phyloP scores from a whole-genome alignment of 2,329 filamentous ascomycete genomes.

The Colletotrichum truncatum region DNA sequence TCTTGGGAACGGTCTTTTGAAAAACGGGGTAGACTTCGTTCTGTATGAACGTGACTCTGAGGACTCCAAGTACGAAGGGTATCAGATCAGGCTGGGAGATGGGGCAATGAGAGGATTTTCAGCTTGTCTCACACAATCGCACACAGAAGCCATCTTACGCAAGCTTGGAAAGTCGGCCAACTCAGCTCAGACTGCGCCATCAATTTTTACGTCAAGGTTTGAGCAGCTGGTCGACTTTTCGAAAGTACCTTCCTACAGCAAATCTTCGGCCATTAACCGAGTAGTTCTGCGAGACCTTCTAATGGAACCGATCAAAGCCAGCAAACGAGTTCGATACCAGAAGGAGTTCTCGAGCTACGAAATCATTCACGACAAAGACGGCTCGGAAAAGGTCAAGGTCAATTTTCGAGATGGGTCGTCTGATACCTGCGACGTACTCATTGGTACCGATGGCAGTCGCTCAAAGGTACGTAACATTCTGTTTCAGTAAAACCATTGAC shows the following conservation, averaged over 20 bases:
- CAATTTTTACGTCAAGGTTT: background rate
- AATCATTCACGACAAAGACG: background rate
- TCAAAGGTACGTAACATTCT: background rate
- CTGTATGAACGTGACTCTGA: background rate
- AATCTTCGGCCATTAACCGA: background rate
- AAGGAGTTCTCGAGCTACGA: background rate
- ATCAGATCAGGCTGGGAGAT: constrained; percentile 3
- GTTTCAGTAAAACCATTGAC: background rate
- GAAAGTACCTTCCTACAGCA: background rate
- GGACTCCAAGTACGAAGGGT: background rate
- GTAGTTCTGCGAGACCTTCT: background rate
- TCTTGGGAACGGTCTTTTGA: constrained; percentile 1
- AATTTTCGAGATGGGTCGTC: background rate
- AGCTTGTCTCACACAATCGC: background rate
- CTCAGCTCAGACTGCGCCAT: background rate
- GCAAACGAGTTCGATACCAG: background rate
- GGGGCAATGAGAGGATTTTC: background rate
- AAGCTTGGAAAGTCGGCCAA: background rate
- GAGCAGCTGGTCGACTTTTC: background rate
- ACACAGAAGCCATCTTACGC: background rate
- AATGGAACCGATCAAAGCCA: background rate
- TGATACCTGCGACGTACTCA: background rate
- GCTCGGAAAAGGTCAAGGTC: background rate
- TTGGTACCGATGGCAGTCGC: constrained; percentile 3
- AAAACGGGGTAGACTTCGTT: background rate